Conservation (phyloP, 2,329 filamentous ascomycete species). For the Cladophialophora exuberans region DNA sequence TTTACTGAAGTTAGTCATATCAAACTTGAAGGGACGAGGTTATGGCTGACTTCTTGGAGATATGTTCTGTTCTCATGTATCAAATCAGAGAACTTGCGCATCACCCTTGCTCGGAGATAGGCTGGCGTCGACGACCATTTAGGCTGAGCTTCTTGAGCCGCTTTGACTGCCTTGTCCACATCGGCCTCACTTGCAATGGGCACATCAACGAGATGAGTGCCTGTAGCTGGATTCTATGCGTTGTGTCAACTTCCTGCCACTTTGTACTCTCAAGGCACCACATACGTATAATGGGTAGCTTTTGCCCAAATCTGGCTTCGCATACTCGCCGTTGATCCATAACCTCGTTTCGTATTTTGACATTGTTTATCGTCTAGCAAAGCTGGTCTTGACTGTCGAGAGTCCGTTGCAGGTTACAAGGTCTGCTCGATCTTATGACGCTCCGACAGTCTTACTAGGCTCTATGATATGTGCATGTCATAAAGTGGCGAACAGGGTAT, state of each 20-base stretch:
- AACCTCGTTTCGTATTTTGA: background rate
- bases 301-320: constrained; percentile 18
- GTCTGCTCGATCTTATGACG: no score
- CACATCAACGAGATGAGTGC: background rate
- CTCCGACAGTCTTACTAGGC: no score
- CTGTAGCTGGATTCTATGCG: constrained; percentile 3
- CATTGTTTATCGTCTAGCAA: no score
- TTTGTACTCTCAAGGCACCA: no score
- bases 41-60: constrained; percentile 45
- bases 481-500: no score
- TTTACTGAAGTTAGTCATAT: constrained; percentile 39
- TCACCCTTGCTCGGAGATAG: constrained; percentile 31
- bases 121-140: constrained; percentile 36
- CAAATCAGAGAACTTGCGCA: constrained; percentile 51
- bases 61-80: constrained; percentile 66
- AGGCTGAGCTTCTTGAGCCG: constrained; percentile 41
- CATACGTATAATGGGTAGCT: no score
- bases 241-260: no score
- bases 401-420: no score
- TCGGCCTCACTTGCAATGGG: background rate
- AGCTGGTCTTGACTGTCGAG: no score
- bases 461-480: no score
- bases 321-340: constrained; percentile 16
- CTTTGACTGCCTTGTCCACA: constrained; percentile 34
- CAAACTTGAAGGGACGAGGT: background rate